Evolutionary conservation across 192 early-diverging fungal genomes (phyloP), one percentile per base, ranked within the genome.

Genomic region (Coemansia sp.): DNA sequence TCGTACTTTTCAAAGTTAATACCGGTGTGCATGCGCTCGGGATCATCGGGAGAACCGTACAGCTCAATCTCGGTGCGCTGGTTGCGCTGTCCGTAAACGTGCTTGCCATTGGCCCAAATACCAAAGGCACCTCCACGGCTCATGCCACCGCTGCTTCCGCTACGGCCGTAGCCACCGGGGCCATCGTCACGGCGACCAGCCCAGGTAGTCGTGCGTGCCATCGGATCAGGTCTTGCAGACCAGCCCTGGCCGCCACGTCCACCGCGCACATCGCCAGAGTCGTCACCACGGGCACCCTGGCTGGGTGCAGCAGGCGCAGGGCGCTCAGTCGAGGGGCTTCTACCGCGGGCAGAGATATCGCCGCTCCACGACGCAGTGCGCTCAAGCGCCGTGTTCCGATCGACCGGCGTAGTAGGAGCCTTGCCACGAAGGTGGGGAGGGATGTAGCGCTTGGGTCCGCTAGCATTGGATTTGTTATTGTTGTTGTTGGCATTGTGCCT

Each of bases 1-100:
- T 97, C 94, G 79, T 98, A 98, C 77, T 94, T 95, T 61, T 94
- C 92, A 86, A 98, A 98, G 86, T 98, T 97, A 73, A 98, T 98
- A 55, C 96, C 96, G 53, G 91, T 91, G 62, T 85, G 82, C 76
- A 86, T 86, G 53, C 85, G 84, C 53, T 87, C 85, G 73, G 83
- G 81, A 58, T 91, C 89, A 39, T 95, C 89, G 37, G 81, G 57
- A 45, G 70, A 57, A 24, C 86, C 86, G 62, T 84, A 96, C 25
- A 98, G 82, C 65, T 92, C 88, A 17, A 68, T 51, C 75, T 98
- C 96, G 24, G 90, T 61, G 47, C 88, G 84, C 57, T 84, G 82
- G 80, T 93, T 90, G 58, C 84, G 83, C 66, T 85, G 76, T 19
- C 87, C 87, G 50, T 91, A 82, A 62, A 90, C 83, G 62, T 91